phyloP scores from a whole-genome alignment of 1,139 yeast genomes.

The Hyphopichia wangnamkhiaoensis region DNA sequence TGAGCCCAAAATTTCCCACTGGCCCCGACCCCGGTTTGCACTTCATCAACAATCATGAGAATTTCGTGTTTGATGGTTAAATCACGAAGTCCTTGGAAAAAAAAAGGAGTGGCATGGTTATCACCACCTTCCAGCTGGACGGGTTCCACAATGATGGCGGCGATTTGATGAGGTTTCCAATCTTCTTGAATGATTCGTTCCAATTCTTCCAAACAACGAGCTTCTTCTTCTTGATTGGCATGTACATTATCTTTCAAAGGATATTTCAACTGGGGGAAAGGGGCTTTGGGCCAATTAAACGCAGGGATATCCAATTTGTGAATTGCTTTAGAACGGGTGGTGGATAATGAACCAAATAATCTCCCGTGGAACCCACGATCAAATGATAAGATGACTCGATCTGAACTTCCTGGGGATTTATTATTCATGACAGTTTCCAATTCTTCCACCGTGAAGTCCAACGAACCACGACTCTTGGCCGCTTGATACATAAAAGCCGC shows the following conservation, averaged over 20 bases:
- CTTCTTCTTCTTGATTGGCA: constrained; percentile 61
- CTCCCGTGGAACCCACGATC: constrained; percentile 77
- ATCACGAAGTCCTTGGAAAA: constrained; percentile 67
- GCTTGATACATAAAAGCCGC: constrained; percentile 79
- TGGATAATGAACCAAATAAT: constrained; percentile 69
- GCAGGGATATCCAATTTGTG: constrained; percentile 78
- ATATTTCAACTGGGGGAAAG: constrained; percentile 65
- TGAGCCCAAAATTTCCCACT: constrained; percentile 75
- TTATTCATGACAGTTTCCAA: constrained; percentile 64
- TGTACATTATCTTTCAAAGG: constrained; percentile 57
- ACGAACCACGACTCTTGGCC: constrained; percentile 54
- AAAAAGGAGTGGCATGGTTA: constrained; percentile 60
- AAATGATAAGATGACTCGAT: constrained; percentile 66
- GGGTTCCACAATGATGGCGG: constrained; percentile 72
- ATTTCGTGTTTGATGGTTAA: constrained; percentile 59
- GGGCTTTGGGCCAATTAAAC: constrained; percentile 76
- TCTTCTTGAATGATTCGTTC: constrained; percentile 52
- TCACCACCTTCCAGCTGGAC: constrained; percentile 81
- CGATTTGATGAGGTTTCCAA: constrained; percentile 51
- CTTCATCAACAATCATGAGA: constrained; percentile 69
- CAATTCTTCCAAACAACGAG: constrained; percentile 55
- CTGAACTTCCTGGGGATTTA: constrained; percentile 66
- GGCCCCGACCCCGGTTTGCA: constrained; percentile 76
- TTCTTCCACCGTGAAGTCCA: constrained; percentile 58
- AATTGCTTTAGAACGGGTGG: constrained; percentile 73